Conservation (phyloP, 768 basidiomycete species). For the Russula sp. region DNA sequence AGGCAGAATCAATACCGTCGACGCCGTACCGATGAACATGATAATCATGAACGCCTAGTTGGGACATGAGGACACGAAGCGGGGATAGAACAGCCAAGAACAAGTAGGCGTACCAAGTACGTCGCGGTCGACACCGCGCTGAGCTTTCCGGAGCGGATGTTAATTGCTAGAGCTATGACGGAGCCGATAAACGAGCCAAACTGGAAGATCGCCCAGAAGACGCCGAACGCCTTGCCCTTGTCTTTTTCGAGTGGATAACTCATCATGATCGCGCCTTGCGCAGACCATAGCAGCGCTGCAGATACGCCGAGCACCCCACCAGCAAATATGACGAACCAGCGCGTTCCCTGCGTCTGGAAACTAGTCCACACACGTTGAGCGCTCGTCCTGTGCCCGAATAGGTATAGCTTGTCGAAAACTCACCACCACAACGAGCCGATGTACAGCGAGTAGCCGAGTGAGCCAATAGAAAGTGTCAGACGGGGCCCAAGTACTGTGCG, state of each 20-base stretch:
- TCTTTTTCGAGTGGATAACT: constrained; percentile 51
- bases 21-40: constrained; percentile 38
- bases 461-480: constrained; percentile 44
- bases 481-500: constrained; percentile 42
- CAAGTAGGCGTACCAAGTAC: constrained; percentile 32
- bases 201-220: constrained; percentile 51
- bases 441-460: constrained; percentile 48
- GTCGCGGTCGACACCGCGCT: constrained; percentile 37
- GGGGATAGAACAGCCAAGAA: background rate
- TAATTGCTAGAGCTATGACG: constrained; percentile 41
- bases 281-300: constrained; percentile 50
- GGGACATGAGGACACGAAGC: background rate
- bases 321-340: constrained; percentile 43
- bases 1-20: constrained; percentile 34
- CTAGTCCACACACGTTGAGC: constrained; percentile 16
- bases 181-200: constrained; percentile 40
- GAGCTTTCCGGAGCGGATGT: constrained; percentile 31
- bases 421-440: constrained; percentile 43
- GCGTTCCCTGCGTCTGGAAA: constrained; percentile 35
- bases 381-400: background rate
- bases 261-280: constrained; percentile 51
- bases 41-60: constrained; percentile 39
- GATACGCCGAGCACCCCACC: constrained; percentile 47
- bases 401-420: constrained; percentile 8
- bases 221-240: constrained; percentile 45